These are phyloP conservation scores for Musa balbisiana DNA, from an alignment of 202 grass and related monocot species.

Conservation along the genomic window DNA sequence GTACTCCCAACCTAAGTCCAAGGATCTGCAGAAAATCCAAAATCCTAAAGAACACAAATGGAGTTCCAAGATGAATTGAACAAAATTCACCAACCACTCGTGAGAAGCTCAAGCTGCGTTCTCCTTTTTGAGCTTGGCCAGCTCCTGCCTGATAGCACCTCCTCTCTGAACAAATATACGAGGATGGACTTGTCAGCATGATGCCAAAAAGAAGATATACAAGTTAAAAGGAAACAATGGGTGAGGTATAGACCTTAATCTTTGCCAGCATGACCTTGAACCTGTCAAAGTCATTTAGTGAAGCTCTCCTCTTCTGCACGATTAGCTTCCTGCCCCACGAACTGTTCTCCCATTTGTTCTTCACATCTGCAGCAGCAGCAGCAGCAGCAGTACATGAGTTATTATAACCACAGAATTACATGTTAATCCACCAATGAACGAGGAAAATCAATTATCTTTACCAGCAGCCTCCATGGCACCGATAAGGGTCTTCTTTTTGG, in stretches of 20 bases:
- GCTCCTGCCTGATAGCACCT: conserved; percentile 60
- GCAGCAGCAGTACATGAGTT: background rate
- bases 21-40: background rate
- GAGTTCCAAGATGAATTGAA: background rate
- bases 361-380: conserved; percentile 46
- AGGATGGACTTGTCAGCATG: background rate
- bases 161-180: conserved; percentile 44
- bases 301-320: conserved; percentile 88
- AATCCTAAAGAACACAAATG: background rate
- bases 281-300: conserved; percentile 78
- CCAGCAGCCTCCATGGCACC: conserved; percentile 79
- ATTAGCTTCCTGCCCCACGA: conserved; percentile 87
- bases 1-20: background rate
- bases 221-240: background rate
- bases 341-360: conserved; percentile 85
- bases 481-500: conserved; percentile 74
- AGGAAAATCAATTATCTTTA: conserved; percentile 4
- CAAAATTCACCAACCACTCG: background rate
- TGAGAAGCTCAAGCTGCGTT: conserved; percentile 29
- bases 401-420: background rate
- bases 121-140: conserved; percentile 65
- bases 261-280: conserved; percentile 78
- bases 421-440: background rate
- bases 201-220: background rate
- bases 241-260: conserved; percentile 45